Evolutionary conservation across 2,329 filamentous ascomycete genomes (phyloP).

Genomic region (Xenoacremonium recifei): DNA sequence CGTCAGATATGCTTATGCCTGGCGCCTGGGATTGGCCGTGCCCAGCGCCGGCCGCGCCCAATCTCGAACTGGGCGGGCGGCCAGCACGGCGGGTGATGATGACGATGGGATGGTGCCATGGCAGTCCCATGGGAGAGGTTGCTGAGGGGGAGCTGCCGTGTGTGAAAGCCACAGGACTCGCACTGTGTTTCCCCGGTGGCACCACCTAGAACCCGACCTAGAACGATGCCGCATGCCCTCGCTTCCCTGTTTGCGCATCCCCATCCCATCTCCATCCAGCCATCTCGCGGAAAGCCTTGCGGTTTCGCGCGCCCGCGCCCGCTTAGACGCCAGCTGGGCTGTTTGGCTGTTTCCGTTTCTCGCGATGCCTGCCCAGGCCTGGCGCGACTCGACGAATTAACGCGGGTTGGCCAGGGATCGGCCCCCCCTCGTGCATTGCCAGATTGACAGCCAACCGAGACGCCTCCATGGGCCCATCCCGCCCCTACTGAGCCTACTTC

Average conservation of each 20-base stretch:
- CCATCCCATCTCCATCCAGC: too few species aligned
- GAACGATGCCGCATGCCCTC: background rate
- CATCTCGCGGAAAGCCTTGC: too few species aligned
- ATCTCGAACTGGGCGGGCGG: background rate
- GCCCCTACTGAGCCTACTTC: slow-evolving; percentile 20
- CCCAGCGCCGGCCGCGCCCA: slow-evolving; percentile 3
- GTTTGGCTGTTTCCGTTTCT: too few species aligned
- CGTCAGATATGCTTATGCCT: slow-evolving; percentile 29
- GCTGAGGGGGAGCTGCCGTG: too few species aligned
- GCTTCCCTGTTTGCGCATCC: too few species aligned
- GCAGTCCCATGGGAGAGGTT: too few species aligned
- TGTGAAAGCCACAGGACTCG: slow-evolving; percentile 1
- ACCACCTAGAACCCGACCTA: background rate
- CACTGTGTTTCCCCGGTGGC: slow-evolving; percentile 8
- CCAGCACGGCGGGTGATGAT: slow-evolving; percentile 18
- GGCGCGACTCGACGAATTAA: too few species aligned
- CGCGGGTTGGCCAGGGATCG: too few species aligned
- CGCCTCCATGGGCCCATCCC: slow-evolving; percentile 27
- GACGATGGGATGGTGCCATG: slow-evolving; percentile 26
- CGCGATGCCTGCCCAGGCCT: too few species aligned
- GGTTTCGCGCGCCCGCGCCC: too few species aligned
- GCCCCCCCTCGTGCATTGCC: too few species aligned
- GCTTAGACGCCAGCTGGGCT: too few species aligned
- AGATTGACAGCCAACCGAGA: slow-evolving; percentile 6
- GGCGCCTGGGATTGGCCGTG: slow-evolving; percentile 14